A percentile compares a stretch with the other conserved stretches of the same genome.
Conservation (phyloP, 2,329 filamentous ascomycete species). For the Cercospora nicotianae region DNA sequence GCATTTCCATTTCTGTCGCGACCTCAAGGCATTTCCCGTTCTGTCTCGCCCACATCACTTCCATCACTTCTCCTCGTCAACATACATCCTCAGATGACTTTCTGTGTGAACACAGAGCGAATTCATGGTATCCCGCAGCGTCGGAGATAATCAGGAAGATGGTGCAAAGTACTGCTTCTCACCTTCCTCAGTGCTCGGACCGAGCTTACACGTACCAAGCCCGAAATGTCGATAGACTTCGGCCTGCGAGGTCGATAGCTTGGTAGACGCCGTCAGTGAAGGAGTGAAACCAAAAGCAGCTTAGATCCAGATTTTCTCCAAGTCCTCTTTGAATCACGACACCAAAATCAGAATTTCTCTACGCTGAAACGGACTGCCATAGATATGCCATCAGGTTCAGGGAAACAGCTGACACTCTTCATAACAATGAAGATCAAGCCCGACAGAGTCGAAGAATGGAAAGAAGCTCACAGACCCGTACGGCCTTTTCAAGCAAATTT, state of each 20-base stretch:
- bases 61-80: background rate
- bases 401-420: conserved; percentile 27
- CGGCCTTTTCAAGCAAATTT: background rate
- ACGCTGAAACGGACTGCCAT: too few species aligned
- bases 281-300: background rate
- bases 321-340: background rate
- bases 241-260: background rate
- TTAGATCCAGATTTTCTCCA: background rate
- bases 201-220: background rate
- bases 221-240: conserved; percentile 2
- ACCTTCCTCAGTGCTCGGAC: background rate
- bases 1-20: background rate
- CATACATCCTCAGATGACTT: background rate
- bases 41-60: background rate
- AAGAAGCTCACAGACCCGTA: conserved; percentile 29
- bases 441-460: conserved; percentile 24
- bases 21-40: background rate
- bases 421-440: conserved; percentile 29
- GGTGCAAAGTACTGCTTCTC: background rate
- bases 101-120: background rate
- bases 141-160: background rate
- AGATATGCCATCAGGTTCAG: background rate
- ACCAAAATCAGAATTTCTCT: background rate
- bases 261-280: background rate
- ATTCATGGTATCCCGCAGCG: background rate